Conservation (phyloP, 345 rosid species). For the Noccaea caerulescens region DNA sequence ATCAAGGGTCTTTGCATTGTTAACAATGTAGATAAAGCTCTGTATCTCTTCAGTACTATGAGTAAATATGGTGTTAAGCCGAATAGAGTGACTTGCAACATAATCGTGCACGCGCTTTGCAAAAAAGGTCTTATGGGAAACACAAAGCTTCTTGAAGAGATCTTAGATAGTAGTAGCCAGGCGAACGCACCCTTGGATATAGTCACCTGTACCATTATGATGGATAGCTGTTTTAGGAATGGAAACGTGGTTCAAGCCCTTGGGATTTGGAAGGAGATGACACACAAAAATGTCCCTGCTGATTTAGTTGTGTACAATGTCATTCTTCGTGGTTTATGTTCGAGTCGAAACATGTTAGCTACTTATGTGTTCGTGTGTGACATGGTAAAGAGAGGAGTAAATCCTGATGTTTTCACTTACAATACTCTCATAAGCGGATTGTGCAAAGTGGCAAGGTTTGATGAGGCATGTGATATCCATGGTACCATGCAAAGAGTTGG, state of each 20-base stretch:
- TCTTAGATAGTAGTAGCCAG: constrained; percentile 48
- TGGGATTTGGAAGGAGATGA: constrained; percentile 54
- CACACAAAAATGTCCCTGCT: constrained; percentile 36
- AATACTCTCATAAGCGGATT: constrained; percentile 69
- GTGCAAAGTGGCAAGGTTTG: constrained; percentile 60
- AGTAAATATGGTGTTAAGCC: constrained; percentile 55
- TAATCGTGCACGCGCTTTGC: constrained; percentile 64
- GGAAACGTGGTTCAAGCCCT: constrained; percentile 57
- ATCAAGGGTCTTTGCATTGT: constrained; percentile 64
- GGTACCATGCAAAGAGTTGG: constrained; percentile 56
- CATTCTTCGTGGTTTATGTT: constrained; percentile 65
- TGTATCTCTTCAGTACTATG: constrained; percentile 56
- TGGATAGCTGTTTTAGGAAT: constrained; percentile 71
- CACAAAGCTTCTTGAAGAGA: constrained; percentile 53
- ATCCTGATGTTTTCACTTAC: constrained; percentile 64
- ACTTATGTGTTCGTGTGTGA: constrained; percentile 58
- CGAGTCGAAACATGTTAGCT: constrained; percentile 44
- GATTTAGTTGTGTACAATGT: constrained; percentile 68
- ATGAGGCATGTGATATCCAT: constrained; percentile 57
- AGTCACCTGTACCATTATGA: constrained; percentile 65
- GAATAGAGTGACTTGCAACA: constrained; percentile 67
- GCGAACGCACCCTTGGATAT: constrained; percentile 47
- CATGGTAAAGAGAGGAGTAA: constrained; percentile 69
- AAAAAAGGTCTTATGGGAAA: constrained; percentile 58
- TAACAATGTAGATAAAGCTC: constrained; percentile 63